Evolutionary conservation across 345 rosid species (phyloP), one percentile per base, ranked within the genome.

Genomic region (Eucalyptus decipiens): DNA sequence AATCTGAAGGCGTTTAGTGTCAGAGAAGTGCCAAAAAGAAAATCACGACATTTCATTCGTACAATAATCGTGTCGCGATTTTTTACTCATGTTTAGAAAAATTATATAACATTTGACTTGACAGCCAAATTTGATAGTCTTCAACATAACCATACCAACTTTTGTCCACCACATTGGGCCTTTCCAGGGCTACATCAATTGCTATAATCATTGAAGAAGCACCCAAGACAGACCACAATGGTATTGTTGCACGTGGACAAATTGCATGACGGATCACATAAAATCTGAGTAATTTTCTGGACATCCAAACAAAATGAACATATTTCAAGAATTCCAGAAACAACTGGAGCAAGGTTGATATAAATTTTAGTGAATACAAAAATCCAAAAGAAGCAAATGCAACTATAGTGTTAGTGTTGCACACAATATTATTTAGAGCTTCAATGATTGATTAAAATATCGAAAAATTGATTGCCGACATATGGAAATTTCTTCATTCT

Each of bases 71-170:
- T 34, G 11, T 18, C 24, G 0, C 3, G 0, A 76, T 6, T 76
- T 9, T 17, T 72, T 3, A 14, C 2, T 72, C 8, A 6, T 19
- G 1, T 14, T 12, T 26, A 60, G 32, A n/a, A 14, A 15, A 62
- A 19, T 2, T 52, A 0, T 52, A 19, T 52, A 2, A n/a, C 2
- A n/a, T 65, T 14, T 21, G 7, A 72, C 1, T 40, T 6, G 1
- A 3, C 5, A 11, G 13, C 6, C 1, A 18, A 18, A 18, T 3
- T 37, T 3, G 4, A 69, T 0, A 1, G 3, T 4, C 6, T 76
- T 72, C 7, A 37, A 19, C 24, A 37, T 37, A 15, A 4, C 83
- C 45, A 10, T 72, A 0, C 14, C 24, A 18, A 69, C 13, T 5
- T 18, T 7, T 5, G 4, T 18, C 11, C 7, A 34, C 43, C 30